Evolutionary conservation across 108 stramenopile genomes (phyloP).

Genomic region (Stephanodiscus triporus): DNA sequence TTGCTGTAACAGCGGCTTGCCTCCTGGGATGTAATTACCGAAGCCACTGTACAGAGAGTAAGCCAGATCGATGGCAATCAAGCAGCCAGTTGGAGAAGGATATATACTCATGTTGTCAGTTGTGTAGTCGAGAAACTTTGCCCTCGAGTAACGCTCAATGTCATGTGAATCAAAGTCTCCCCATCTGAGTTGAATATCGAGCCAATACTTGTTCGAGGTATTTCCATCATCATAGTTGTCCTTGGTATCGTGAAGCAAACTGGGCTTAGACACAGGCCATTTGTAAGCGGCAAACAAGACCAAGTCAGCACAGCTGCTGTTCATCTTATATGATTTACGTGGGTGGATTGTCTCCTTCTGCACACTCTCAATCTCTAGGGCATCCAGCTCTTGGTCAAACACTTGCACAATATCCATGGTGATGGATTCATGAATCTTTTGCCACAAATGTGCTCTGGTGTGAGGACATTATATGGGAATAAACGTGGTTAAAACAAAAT

Average conservation of each 20-base stretch:
- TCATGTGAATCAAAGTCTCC: conserved; percentile 99
- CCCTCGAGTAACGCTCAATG: conserved; percentile 96
- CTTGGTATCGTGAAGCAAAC: conserved; percentile 96
- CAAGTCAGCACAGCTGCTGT: conserved; percentile 98
- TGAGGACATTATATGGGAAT: conserved; percentile 38
- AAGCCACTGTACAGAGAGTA: conserved; percentile 98
- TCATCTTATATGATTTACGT: conserved; percentile 99
- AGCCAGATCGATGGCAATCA: conserved; percentile 95
- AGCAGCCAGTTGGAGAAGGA: conserved; percentile 97
- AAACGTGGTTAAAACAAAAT: neutral
- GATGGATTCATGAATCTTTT: conserved; percentile 99
- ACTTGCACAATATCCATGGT: conserved; percentile 99
- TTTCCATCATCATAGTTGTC: conserved; percentile 94
- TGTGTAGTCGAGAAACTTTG: conserved; percentile 99
- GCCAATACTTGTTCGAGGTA: conserved; percentile 98
- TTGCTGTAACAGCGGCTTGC: conserved; percentile 98
- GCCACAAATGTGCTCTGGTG: conserved; percentile 97
- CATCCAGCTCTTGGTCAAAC: conserved; percentile 98
- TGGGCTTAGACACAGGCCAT: conserved; percentile 98
- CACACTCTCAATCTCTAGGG: conserved; percentile 97
- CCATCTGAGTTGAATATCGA: conserved; percentile 99
- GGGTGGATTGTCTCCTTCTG: conserved; percentile 99
- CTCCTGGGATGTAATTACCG: conserved; percentile 98
- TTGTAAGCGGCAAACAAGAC: conserved; percentile 98
- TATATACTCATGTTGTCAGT: conserved; percentile 99